A percentile compares a stretch with the other conserved stretches of the same genome.
Evolutionary conservation across 106 monocot species (phyloP).

Genomic region (Acorus calamus): DNA sequence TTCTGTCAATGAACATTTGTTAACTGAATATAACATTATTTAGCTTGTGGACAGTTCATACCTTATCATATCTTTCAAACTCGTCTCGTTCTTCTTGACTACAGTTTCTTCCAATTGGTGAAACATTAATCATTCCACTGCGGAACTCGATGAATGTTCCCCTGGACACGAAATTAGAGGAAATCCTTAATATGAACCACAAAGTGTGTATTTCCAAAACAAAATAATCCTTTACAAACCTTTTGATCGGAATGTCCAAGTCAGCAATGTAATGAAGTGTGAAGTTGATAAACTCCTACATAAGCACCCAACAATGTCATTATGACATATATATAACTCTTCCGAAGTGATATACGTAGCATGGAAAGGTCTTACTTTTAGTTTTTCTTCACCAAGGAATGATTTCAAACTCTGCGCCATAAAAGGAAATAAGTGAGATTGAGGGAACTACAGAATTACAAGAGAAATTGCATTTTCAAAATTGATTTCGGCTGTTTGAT

Average conservation of each 20-base stretch:
- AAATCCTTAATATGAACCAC: not conserved
- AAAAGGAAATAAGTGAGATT: not conserved
- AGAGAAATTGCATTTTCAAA: too few species aligned
- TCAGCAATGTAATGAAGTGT: slow-evolving; percentile 97
- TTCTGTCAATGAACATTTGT: not conserved
- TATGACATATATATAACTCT: slow-evolving; percentile 2
- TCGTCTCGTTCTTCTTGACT: slow-evolving; percentile 96
- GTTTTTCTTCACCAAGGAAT: slow-evolving; percentile 76
- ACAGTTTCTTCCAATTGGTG: slow-evolving; percentile 93
- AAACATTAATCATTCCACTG: slow-evolving; percentile 95
- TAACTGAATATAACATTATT: slow-evolving; percentile 1
- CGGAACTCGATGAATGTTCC: slow-evolving; percentile 99
- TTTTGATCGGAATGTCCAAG: slow-evolving; percentile 91
- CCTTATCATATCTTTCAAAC: slow-evolving; percentile 95
- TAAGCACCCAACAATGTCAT: not conserved
- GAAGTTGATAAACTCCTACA: slow-evolving; percentile 92
- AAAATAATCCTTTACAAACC: slow-evolving; percentile 26
- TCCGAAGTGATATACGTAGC: not conserved
- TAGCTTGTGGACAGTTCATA: slow-evolving; percentile 8
- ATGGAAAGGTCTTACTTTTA: slow-evolving; percentile 49
- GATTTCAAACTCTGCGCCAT: slow-evolving; percentile 71
- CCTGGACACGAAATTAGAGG: slow-evolving; percentile 26
- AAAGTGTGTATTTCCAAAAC: not conserved
- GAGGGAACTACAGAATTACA: too few species aligned
- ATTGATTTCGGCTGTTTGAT: too few species aligned